Evolutionary conservation across 2,329 filamentous ascomycete species (phyloP).

Genomic region (Alternaria arborescens): DNA sequence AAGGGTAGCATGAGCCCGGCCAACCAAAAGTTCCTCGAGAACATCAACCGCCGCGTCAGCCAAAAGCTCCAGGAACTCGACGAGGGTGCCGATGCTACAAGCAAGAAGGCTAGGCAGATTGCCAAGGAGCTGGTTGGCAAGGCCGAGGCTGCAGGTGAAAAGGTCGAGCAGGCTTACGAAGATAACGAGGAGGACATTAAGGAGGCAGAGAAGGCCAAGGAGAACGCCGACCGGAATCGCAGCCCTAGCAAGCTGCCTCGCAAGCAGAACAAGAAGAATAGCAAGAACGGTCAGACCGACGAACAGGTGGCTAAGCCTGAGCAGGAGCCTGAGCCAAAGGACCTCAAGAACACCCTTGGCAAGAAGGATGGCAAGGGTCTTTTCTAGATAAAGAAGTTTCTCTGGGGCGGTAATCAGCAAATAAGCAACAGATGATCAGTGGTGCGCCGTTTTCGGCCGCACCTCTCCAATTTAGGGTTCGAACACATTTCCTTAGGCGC

Average conservation of each 20-base stretch:
- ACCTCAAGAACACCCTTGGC: conserved; percentile 32
- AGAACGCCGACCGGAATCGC: conserved; percentile 10
- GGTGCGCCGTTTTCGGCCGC: neutral
- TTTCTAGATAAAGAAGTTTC: conserved; percentile 18
- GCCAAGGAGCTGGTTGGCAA: conserved; percentile 36
- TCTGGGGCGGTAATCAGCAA: neutral
- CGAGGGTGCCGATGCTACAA: conserved; percentile 29
- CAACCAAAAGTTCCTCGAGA: conserved; percentile 44
- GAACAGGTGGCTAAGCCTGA: conserved; percentile 25
- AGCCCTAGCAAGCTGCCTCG: conserved; percentile 10
- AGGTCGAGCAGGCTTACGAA: conserved; percentile 17
- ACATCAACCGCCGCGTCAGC: conserved; percentile 38
- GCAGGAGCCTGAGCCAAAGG: conserved; percentile 37
- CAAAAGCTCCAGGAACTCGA: conserved; percentile 41
- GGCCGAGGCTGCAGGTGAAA: conserved; percentile 25
- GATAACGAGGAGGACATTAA: conserved; percentile 19
- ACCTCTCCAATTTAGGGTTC: neutral
- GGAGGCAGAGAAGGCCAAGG: conserved; percentile 24
- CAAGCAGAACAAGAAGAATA: conserved; percentile 26
- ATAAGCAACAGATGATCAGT: neutral
- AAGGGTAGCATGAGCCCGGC: conserved; percentile 41
- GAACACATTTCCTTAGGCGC: neutral
- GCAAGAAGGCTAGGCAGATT: conserved; percentile 37
- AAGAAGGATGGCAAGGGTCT: conserved; percentile 32
- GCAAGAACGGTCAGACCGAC: conserved; percentile 24